Base-by-base conservation (phyloP, 2,329 filamentous ascomycete genomes). In the Nectriaceae sp. region DNA sequence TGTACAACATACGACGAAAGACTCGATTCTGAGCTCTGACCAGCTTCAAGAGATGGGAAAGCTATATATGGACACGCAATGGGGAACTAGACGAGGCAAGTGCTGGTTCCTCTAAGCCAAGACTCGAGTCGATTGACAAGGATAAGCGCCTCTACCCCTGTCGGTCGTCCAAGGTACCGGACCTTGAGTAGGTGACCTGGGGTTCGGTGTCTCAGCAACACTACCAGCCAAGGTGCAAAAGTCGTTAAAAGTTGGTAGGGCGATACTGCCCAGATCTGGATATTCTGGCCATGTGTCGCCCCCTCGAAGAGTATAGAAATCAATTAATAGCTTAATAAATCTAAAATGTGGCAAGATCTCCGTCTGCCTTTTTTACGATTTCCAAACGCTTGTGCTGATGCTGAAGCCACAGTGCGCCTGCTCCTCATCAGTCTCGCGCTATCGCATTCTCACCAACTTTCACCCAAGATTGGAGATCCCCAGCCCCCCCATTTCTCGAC, bases 181-280 rank as follows among this genome's bases (percentile, higher is more conserved):
- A 13, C 6, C 24, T 29, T 29, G 24, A 13, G 24, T 13, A 6
- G 6, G 24, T 6, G 6, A 29, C 24, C 24, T 29, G 24, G n/a
- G n/a, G n/a, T n/a, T n/a, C n/a, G n/a, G n/a, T n/a, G n/a, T n/a
- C n/a, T n/a, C n/a, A n/a, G n/a, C n/a, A n/a, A n/a, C n/a, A n/a
- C n/a, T n/a, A n/a, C n/a, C 22, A 40, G 29, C 20, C 11, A 18
- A 41, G 26, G 41, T 50, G 47, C 21, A 11, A 50, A 43, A 37
- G 29, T 35, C 60, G 61, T 66, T 61, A 64, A 47, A 33, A 56
- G 29, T 15, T 59, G 63, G 53, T 67, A 65, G 53, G 38, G 52
- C 48, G 52, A 54, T 64, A 67, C 64, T 40, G 52, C 11, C 18
- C 13, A 4, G 29, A n/a, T 16, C 4, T 19, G 41, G 8, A 15